phyloP scores from a whole-genome alignment of 1,284 basidiomycete genomes.

The Omphalotus olearius region DNA sequence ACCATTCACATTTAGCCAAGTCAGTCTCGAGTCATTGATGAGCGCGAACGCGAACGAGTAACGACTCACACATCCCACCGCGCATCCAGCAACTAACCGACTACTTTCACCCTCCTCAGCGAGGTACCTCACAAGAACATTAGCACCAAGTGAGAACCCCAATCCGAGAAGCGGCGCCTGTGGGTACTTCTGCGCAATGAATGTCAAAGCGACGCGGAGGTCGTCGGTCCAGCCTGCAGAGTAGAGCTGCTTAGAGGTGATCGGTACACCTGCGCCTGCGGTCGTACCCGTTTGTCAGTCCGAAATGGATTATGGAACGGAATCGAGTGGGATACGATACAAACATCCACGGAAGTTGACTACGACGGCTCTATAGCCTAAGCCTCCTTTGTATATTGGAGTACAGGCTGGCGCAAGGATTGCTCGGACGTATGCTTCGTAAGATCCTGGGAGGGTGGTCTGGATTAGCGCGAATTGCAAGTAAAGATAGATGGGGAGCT shows the following conservation, averaged over 20 bases:
- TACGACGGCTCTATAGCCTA: conserved; percentile 86
- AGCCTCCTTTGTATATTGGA: conserved; percentile 67
- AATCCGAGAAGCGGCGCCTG: conserved; percentile 80
- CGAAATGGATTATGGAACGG: not conserved
- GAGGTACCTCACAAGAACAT: conserved; percentile 86
- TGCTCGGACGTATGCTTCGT: conserved; percentile 86
- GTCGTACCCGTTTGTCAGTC: not conserved
- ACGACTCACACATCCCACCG: conserved; percentile 72
- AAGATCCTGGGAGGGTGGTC: conserved; percentile 53
- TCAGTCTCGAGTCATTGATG: too few species aligned
- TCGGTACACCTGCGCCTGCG: conserved; percentile 75
- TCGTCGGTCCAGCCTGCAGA: conserved; percentile 86
- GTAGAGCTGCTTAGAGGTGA: conserved; percentile 81
- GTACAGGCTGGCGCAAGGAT: conserved; percentile 70
- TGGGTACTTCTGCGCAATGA: conserved; percentile 74
- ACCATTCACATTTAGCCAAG: not conserved
- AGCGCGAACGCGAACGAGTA: not conserved
- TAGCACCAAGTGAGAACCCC: conserved; percentile 93
- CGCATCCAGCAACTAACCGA: conserved; percentile 71
- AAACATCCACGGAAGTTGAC: conserved; percentile 90
- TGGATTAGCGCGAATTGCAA: not conserved
- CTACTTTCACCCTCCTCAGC: conserved; percentile 80
- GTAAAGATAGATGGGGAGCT: conserved; percentile 8
- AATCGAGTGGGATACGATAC: conserved; percentile 28
- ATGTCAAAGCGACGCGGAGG: conserved; percentile 76